Conservation (phyloP, 2,329 filamentous ascomycete genomes). For the Aspergillus awamori region DNA sequence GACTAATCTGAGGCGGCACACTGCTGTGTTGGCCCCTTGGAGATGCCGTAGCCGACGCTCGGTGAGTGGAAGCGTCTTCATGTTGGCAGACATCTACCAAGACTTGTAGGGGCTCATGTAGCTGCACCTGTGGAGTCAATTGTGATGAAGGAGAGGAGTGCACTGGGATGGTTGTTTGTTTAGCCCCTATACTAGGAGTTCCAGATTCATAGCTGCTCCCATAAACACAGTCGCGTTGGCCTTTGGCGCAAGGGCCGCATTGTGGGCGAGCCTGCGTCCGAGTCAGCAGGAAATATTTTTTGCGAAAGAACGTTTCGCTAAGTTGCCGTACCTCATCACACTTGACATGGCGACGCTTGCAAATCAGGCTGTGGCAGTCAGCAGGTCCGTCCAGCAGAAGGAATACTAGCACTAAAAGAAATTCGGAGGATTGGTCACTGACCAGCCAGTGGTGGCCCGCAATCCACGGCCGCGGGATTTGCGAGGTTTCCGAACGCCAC, state of each 20-base stretch:
- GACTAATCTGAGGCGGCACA: conserved; percentile 11
- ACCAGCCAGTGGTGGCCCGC: conserved; percentile 35
- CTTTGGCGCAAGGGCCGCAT: conserved; percentile 33
- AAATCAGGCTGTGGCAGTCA: conserved; percentile 26
- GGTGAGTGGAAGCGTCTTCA: conserved; percentile 18
- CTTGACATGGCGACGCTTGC: conserved; percentile 36
- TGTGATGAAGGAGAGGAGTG: not conserved
- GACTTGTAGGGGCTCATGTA: conserved; percentile 23
- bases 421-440: conserved; percentile 14
- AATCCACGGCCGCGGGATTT: conserved; percentile 34
- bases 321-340: conserved; percentile 31
- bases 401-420: conserved; percentile 2
- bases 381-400: not conserved
- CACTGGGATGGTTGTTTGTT: not conserved
- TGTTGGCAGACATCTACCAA: conserved; percentile 28
- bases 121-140: not conserved
- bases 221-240: conserved; percentile 30
- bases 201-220: not conserved
- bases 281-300: not conserved
- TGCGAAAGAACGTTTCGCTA: not conserved
- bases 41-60: conserved; percentile 7
- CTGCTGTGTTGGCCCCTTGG: conserved; percentile 2
- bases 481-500: conserved; percentile 21
- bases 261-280: conserved; percentile 25
- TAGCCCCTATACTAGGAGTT: not conserved